Base-by-base conservation (phyloP, 306 rosid species). In the Mimosa bimucronata region DNA sequence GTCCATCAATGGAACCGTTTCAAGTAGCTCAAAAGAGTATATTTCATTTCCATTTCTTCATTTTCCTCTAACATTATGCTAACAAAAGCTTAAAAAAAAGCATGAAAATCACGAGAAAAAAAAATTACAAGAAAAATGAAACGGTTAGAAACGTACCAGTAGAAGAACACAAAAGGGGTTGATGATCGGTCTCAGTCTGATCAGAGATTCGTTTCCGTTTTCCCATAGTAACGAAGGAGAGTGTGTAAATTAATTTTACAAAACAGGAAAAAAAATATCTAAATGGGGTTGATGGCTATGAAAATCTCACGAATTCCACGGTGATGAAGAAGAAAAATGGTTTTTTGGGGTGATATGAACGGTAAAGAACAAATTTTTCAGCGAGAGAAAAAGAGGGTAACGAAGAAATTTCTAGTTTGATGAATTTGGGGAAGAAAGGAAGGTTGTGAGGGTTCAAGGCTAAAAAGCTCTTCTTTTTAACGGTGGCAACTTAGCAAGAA, bases 191-290 rank as follows among this genome's bases (percentile, higher is more conserved):
- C 21, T 84, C 85, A 66, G 70, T 58, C 31, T 82, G 94, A 86
- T 91, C 88, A 79, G 89, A 86, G 73, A 74, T 78, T 66, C 87
- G 91, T 86, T 91, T 93, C 65, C 87, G 81, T 85, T 89, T 92
- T 41, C 90, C 90, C 94, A 88, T 89, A 2, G 81, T n/a, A 73
- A 50, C 34, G 18, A 37, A 23, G 71, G 23, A 30, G 4, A 38
- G 29, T 67, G 26, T 30, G 42, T 30, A 53, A 77, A 77, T 31
- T 25, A 26, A 65, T 37, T 34, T 34, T 16, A 71, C 45, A 62
- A 23, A 23, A 11, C 2, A 44, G 71, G 52, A 19, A 55, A 38
- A 66, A 67, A 42, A 44, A 66, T 61, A 42, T 71, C 23, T 12
- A 77, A 79, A 55, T 58, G 72, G 34, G 67, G 70, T 80, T 79